Evolutionary conservation across 2,329 filamentous ascomycete genomes (phyloP), one percentile per base, ranked within the genome.

Genomic region (Zymoseptoria pseudotritici): DNA sequence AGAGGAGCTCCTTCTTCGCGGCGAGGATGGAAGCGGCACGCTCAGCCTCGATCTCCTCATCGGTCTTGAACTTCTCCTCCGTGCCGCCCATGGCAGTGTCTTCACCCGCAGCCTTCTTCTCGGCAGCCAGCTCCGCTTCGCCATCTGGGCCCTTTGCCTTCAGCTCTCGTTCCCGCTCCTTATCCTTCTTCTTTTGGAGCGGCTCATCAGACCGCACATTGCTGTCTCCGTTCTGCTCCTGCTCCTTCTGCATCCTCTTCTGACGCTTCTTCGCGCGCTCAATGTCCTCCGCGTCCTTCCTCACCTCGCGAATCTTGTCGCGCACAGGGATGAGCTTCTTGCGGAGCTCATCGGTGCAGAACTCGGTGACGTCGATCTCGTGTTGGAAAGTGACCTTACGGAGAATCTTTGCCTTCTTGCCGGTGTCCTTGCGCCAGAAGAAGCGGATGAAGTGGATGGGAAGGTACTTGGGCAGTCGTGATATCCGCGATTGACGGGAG

Each of bases 321-420:
- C 94, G 86, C n/a, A 99, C 88, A 1, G 94, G 95, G 53, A 97
- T 80, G 52, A 99, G 82, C 67, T 89, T 84, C 71, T 87, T 87
- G 74, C 86, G 88, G 63, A 99, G 80, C 57, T 94, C 88, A 24
- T 97, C 92, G 11, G 92, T 93, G 76, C 94, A 99, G 76, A 96
- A 97, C 73, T 99, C 94, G 21, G 96, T 86, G 49, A 90, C 86
- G 70, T 99, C 94, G 36, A 99, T 80, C 76, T 99, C 94, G 55
- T 90, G 86, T 6, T 93, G 93, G 73, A 99, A 99, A 0, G 91
- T 93, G 59, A 99, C 94, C 78, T 97, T 99, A 73, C 92, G 90
- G 90, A 99, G 93, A 69, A 99, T 99, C 82, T 99, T 99, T 66
- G 93, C 92, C 82, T 99, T 99, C 80, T 97, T 97, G 76, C 95